Percentiles rank a stretch among this genome's conserved stretches.
These are phyloP conservation scores for Yarrowia sp. DNA, from an alignment of 805 yeast species.

Conservation along the genomic window DNA sequence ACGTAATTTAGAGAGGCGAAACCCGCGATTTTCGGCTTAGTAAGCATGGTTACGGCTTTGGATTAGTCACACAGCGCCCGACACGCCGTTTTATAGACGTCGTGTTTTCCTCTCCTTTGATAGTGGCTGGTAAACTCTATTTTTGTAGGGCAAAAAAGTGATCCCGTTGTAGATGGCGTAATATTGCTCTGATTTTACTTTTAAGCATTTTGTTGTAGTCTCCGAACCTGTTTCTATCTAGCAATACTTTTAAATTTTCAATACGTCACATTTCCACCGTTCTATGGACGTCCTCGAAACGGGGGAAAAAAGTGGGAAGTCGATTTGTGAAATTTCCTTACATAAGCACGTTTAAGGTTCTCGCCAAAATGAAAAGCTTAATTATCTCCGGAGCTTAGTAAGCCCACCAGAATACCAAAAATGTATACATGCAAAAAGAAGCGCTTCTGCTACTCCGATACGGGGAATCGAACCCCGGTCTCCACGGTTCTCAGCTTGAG, in stretches of 20 bases:
- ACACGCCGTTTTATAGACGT: not conserved
- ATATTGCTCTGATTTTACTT: not conserved
- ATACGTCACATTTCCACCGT: too few species aligned
- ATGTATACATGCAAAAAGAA: not conserved
- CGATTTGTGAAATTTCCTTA: slow-evolving; percentile 7
- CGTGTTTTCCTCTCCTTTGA: not conserved
- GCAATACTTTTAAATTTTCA: too few species aligned
- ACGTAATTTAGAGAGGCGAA: not conserved
- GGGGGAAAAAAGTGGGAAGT: slow-evolving; percentile 1
- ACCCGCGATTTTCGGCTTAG: not conserved
- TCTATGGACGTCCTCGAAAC: too few species aligned
- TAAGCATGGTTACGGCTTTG: too few species aligned
- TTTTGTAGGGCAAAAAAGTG: not conserved
- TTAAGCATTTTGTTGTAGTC: not conserved
- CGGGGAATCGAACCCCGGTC: slow-evolving; percentile 28
- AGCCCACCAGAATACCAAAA: not conserved
- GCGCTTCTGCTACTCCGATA: not conserved
- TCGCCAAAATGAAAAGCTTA: not conserved
- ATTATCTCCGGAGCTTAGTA: not conserved
- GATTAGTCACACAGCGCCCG: too few species aligned
- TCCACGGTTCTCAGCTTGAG: slow-evolving; percentile 23
- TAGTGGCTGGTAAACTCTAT: slow-evolving; percentile 1
- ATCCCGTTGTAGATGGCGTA: not conserved
- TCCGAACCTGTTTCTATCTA: too few species aligned
- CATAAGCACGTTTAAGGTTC: slow-evolving; percentile 4